A percentile compares a stretch with the other conserved stretches of the same genome.
Conservation (phyloP, 192 early-diverging fungal genomes). For the Coemansia sp. region DNA sequence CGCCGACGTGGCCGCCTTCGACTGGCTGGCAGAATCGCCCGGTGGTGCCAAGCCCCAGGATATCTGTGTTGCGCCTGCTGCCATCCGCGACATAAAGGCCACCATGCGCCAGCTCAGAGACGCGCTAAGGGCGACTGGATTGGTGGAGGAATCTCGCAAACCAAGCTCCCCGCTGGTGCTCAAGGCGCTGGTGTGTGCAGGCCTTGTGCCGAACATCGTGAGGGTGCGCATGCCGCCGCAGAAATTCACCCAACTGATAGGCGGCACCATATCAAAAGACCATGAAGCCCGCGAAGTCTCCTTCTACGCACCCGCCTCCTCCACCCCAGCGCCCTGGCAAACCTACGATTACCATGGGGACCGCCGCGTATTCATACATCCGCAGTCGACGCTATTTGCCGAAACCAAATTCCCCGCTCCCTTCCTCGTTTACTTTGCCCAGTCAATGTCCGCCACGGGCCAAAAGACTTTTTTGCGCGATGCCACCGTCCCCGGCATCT, state of each 20-base stretch:
- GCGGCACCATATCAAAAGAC: conserved; percentile 69
- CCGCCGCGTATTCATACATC: conserved; percentile 81
- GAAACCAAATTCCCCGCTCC: conserved; percentile 58
- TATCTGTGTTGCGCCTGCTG: conserved; percentile 58
- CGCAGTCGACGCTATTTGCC: conserved; percentile 72
- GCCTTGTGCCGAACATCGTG: conserved; percentile 82
- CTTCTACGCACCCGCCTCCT: conserved; percentile 60
- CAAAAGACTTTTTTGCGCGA: conserved; percentile 56
- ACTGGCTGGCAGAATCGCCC: conserved; percentile 34
- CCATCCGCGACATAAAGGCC: conserved; percentile 62
- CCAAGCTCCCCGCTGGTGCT: conserved; percentile 53
- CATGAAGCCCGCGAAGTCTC: conserved; percentile 72
- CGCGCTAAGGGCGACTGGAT: conserved; percentile 32
- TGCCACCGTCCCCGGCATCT: conserved; percentile 61
- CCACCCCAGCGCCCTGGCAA: conserved; percentile 4
- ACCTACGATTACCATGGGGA: conserved; percentile 41
- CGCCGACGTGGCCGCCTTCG: conserved; percentile 58
- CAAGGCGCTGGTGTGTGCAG: conserved; percentile 76
- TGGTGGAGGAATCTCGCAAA: background rate
- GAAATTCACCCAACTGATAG: conserved; percentile 71
- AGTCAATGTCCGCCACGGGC: conserved; percentile 28
- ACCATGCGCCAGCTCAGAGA: conserved; percentile 62
- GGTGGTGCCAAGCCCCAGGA: background rate
- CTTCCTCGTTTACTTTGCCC: conserved; percentile 69
- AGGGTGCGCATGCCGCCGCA: conserved; percentile 68